Evolutionary conservation across 345 rosid genomes (phyloP).

Genomic region (Combretum micranthum): DNA sequence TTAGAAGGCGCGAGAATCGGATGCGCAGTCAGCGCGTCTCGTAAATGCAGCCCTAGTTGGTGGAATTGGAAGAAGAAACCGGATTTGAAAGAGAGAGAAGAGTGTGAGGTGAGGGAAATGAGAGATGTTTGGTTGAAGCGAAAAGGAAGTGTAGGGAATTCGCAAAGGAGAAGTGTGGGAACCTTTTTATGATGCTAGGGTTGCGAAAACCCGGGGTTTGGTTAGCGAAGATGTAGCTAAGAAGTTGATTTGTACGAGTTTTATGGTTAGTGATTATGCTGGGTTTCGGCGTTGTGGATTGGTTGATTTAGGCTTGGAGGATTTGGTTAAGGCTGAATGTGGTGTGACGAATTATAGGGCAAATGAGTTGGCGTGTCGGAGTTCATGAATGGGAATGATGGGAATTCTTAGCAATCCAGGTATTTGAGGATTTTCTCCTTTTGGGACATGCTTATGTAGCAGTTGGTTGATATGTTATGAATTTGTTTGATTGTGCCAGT

Average conservation of each 20-base stretch:
- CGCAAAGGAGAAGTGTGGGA: slow-evolving; percentile 49
- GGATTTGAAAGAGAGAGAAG: slow-evolving; percentile 56
- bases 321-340: slow-evolving; percentile 14
- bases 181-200: slow-evolving; percentile 58
- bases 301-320: slow-evolving; percentile 9
- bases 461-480: too few relatives aligned
- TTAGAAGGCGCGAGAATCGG: slow-evolving; percentile 74
- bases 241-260: slow-evolving; percentile 35
- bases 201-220: slow-evolving; percentile 25
- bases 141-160: slow-evolving; percentile 57
- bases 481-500: too few relatives aligned
- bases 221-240: slow-evolving; percentile 16
- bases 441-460: too few relatives aligned
- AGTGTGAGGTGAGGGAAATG: slow-evolving; percentile 74
- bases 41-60: slow-evolving; percentile 75
- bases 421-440: too few relatives aligned
- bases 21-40: slow-evolving; percentile 72
- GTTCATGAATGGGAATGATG: slow-evolving; percentile 48
- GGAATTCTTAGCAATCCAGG: too few relatives aligned
- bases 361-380: slow-evolving; percentile 51
- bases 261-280: slow-evolving; percentile 27
- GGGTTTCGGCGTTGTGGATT: slow-evolving; percentile 24
- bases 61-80: slow-evolving; percentile 42
- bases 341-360: slow-evolving; percentile 32
- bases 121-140: slow-evolving; percentile 48